Conservation (phyloP, 305 asterid species). For the Rubia peregrina region DNA sequence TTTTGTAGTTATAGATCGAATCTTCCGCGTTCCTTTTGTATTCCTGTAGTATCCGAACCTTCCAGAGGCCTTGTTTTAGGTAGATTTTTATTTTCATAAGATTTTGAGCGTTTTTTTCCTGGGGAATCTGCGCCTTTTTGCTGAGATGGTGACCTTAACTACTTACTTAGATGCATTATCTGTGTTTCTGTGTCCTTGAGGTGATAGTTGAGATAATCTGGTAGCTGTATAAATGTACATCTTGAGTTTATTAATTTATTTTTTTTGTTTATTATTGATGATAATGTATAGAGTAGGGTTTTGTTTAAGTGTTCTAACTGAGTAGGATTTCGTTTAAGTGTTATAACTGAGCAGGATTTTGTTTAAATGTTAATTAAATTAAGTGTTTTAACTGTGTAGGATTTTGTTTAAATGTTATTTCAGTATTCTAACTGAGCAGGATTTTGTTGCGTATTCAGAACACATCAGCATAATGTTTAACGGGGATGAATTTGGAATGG, state of each 20-base stretch:
- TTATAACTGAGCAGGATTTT: too few relatives aligned
- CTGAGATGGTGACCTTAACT: background rate
- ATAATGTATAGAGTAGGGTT: slow-evolving; percentile 11
- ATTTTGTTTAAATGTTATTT: too few relatives aligned
- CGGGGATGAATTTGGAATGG: slow-evolving; percentile 1
- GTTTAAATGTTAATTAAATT: too few relatives aligned
- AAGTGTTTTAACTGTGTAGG: too few relatives aligned
- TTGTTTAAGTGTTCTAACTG: too few relatives aligned
- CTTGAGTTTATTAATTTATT: background rate
- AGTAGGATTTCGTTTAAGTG: too few relatives aligned
- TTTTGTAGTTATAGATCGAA: background rate
- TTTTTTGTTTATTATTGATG: background rate
- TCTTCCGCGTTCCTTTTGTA: background rate
- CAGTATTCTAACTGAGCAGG: too few relatives aligned
- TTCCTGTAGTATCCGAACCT: background rate
- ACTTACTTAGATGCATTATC: background rate
- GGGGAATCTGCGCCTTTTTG: background rate
- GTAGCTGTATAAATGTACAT: background rate
- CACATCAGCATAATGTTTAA: slow-evolving; percentile 3
- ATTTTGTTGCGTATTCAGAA: background rate
- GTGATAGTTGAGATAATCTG: background rate
- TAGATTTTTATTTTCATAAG: background rate
- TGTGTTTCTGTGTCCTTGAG: background rate
- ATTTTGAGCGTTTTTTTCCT: background rate
- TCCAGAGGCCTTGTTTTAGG: background rate